Conservation (phyloP, 2,329 filamentous ascomycete species). For the Huntiella omanensis region DNA sequence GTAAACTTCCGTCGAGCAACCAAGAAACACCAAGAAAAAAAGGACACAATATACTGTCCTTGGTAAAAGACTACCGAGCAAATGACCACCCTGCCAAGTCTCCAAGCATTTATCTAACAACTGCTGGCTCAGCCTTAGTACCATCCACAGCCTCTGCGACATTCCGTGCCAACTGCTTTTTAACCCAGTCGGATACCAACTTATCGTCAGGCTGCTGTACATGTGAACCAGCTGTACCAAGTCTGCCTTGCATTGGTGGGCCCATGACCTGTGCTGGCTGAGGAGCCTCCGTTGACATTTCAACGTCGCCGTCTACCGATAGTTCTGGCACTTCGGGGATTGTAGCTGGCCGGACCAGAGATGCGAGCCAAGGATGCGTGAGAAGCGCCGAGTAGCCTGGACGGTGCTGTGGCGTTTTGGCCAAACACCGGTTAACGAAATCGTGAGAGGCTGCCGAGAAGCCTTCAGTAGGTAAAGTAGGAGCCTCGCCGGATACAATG, state of each 20-base stretch:
- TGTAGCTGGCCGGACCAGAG: constrained; percentile 56
- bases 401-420: constrained; percentile 81
- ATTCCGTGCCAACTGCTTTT: constrained; percentile 47
- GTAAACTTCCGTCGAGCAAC: too few species aligned
- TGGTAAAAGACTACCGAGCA: too few species aligned
- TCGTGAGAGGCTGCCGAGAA: constrained; percentile 67
- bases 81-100: too few species aligned
- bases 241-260: neutral
- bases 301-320: too few species aligned
- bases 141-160: constrained; percentile 5
- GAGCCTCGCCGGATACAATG: constrained; percentile 93
- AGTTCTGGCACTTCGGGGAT: constrained; percentile 32
- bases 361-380: constrained; percentile 70
- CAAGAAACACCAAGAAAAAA: too few species aligned
- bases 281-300: too few species aligned
- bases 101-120: too few species aligned
- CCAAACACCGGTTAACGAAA: constrained; percentile 76
- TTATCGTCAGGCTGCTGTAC: constrained; percentile 39
- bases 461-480: constrained; percentile 57
- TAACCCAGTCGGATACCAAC: constrained; percentile 79
- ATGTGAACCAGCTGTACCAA: constrained; percentile 2
- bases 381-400: constrained; percentile 86
- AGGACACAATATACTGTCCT: too few species aligned
- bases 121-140: neutral
- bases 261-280: too few species aligned